Evolutionary conservation across 352 stramenopile species (phyloP).

Genomic region (Phytopythium ostracodes): DNA sequence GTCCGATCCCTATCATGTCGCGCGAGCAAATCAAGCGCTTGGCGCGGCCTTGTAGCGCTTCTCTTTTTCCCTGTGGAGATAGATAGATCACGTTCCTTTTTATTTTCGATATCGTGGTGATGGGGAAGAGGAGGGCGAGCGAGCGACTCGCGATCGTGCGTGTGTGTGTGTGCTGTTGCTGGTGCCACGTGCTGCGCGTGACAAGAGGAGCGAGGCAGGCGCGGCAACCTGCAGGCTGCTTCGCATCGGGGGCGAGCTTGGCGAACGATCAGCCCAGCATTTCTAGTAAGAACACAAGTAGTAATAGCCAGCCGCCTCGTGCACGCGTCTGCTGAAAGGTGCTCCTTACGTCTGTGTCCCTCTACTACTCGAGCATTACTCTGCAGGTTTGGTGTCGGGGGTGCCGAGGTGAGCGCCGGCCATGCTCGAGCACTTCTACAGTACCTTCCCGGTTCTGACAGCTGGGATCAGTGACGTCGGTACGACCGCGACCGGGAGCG

Average conservation of each 20-base stretch:
- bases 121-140: background rate
- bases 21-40: conserved; percentile 6
- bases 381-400: no score
- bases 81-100: conserved; percentile 7
- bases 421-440: no score
- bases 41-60: conserved; percentile 2
- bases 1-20: background rate
- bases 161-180: background rate
- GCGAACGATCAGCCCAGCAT: no score
- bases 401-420: no score
- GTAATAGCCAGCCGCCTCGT: background rate
- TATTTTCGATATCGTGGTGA: conserved; percentile 9
- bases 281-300: background rate
- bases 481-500: conserved; percentile 20
- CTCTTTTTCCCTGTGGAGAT: conserved; percentile 9
- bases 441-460: no score
- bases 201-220: no score
- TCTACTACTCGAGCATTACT: no score
- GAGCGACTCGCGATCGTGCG: background rate
- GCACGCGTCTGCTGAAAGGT: background rate
- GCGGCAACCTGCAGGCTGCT: no score
- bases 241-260: no score
- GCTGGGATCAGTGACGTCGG: conserved; percentile 13
- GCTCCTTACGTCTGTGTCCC: background rate
- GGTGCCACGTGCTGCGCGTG: no score